Evolutionary conservation across 805 yeast species (phyloP).

Genomic region (Limtongozyma cylindracea): DNA sequence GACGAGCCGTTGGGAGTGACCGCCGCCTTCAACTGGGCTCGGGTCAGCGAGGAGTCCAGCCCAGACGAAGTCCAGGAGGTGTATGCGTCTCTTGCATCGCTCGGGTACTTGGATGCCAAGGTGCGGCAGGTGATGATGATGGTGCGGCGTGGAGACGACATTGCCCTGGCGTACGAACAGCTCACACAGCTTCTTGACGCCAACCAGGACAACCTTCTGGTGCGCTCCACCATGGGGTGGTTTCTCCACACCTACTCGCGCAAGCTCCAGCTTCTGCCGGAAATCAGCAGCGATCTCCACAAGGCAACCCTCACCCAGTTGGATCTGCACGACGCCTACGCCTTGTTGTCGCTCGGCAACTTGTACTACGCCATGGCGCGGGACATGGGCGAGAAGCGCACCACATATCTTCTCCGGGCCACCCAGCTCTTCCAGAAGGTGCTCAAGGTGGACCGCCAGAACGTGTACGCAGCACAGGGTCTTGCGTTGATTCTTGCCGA

Average conservation of each 20-base stretch:
- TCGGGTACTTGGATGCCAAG: constrained; percentile 33
- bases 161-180: no score
- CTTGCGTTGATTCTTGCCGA: constrained; percentile 84
- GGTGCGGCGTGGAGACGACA: no score
- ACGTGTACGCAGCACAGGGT: constrained; percentile 96
- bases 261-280: constrained; percentile 19
- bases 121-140: no score
- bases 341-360: constrained; percentile 76
- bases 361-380: constrained; percentile 65
- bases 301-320: constrained; percentile 62
- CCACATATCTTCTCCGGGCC: constrained; percentile 68
- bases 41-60: constrained; percentile 41
- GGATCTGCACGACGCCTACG: constrained; percentile 76
- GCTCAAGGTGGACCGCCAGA: constrained; percentile 53
- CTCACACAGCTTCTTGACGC: constrained; percentile 25
- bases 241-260: constrained; percentile 36
- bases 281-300: constrained; percentile 53
- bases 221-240: constrained; percentile 88
- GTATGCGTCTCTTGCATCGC: no score
- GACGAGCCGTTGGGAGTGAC: constrained; percentile 8
- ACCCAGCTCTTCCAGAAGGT: constrained; percentile 82
- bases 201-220: constrained; percentile 43
- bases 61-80: no score
- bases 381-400: constrained; percentile 36
- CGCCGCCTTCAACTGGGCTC: constrained; percentile 42